Base-by-base conservation (phyloP, 352 stramenopile genomes). In the Plasmopara viticola region DNA sequence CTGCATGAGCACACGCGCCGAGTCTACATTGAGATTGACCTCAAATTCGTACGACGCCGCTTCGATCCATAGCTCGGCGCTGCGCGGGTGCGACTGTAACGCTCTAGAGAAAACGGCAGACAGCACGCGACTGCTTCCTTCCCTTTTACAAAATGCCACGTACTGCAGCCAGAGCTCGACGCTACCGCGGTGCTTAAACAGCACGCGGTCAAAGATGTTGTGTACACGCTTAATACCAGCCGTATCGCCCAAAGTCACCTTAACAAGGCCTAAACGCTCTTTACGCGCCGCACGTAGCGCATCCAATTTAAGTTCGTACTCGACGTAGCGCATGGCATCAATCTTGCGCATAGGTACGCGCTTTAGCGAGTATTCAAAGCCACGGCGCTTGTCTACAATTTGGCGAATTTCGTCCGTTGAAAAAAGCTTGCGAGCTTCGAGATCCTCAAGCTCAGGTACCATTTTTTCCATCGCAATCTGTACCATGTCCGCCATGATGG, bases 401-500 rank as follows among this genome's bases (percentile, higher is more conserved):
- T 95, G 83, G 17, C 86, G 78, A 51, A 97, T 88, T 69, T 97
- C 90, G 20, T 86, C 70, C 59, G 80, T 48, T 15, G 70, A 76
- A 59, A 96, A 96, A 60, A 97, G 60, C 46, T 90, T 86, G 51
- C 82, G 77, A 33, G 83, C 64, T 68, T 94, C 82, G 45, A 97
- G 74, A 48, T 97, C 90, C 67, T 97, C 90, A 48, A 97, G 88
- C 68, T 97, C 90, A 47, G 87, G 84, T 58, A 97, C 86, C 87
- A 96, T 97, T 58, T 91, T 86, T 71, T 97, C 90, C 81, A 97
- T 93, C 56, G 88, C 65, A 51, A 95, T 80, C 67, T 97, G 89
- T 60, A 97, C 90, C 48, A 74, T 90, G 70, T 97, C 90, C 65
- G 90, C 90, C 90, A 97, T 97, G 51, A 25, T 25, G 20, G 20